Evolutionary conservation across 306 rosid genomes (phyloP), one percentile per base, ranked within the genome.

Genomic region (Bauhinia variegata): DNA sequence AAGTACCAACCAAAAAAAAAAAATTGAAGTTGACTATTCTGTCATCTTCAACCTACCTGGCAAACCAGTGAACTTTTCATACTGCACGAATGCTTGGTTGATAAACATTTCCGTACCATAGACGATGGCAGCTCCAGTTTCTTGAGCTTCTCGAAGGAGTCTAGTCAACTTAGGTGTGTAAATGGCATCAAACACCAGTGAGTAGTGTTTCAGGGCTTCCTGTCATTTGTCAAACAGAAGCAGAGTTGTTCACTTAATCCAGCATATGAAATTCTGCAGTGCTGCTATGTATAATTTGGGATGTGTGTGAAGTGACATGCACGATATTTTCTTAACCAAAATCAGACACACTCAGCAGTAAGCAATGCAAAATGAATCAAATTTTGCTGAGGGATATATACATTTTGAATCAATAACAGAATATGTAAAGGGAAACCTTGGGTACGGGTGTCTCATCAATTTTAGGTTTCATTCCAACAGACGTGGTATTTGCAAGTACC

Each of bases 61-160:
- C 43, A 76, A 54, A 19, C 85, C 83, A 32, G 87, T 81, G 68
- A 88, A 88, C 42, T 16, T 85, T 75, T 85, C 82, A 43, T 75
- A 82, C 69, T 85, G 95, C 62, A 66, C 78, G 67, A 81, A 85
- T 63, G 91, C 91, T 84, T 85, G 89, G 62, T 84, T 84, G 55
- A 83, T 69, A 67, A 88, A 82, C 95, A 85, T 88, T 69, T 88
- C 89, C 47, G 85, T 73, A 39, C 95, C 91, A 42, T 70, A 85
- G 61, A 77, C 88, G 31, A 78, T 43, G 11, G 80, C 51, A 15
- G 79, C 87, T 47, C 95, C 89, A 55, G 76, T 58, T 68, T 79
- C 91, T 36, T 79, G 72, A 34, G 95, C 91, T 74, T 88, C 95
- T 69, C 46, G 69, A 43, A 88, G 76, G 76, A 88, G 91, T 53